Base-by-base conservation (phyloP, 352 stramenopile genomes). In the Phytopythium ostracodes region DNA sequence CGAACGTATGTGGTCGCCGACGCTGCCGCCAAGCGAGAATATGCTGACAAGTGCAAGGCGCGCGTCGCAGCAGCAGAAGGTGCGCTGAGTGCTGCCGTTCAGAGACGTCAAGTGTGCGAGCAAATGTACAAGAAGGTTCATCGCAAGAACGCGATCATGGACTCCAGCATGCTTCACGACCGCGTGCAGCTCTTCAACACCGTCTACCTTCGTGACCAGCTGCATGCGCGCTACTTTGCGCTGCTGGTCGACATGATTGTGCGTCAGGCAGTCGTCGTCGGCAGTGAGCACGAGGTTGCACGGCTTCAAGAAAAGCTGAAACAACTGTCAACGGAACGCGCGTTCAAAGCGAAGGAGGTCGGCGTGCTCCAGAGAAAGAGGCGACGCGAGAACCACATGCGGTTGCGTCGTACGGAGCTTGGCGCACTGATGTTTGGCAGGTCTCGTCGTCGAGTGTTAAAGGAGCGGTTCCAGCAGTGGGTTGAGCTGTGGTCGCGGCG, bases 121-220 rank as follows among this genome's bases (percentile, higher is more conserved):
- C 52, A 72, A 11, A 60, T 56, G 7, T 82, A 81, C 61, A 77
- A 75, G 31, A 76, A 75, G 33, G 63, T 82, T 11, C 78, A 89
- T 56, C 73, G 75, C 6, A 25, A 70, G 5, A 91, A 84, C 40
- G 63, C 69, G 0, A 87, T 70, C 0, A 91, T 91, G 64, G 84
- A 92, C 47, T 93, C 82, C 0, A 71, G 75, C 33, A 81, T 93
- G 0, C 65, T 93, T 1, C 84, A 93, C 44, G 77, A 72, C 12
- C 75, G 84, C 1, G 68, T 82, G 0, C 84, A 93, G 66, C 73
- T 76, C 0, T 93, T 93, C 60, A 66, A 68, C 14, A 93, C 82
- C 0, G 14, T 52, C 5, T 93, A 91, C 47, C 51, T 92, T 15
- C 66, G 77, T 2, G 77, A 84, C 35, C 73, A 81, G 27, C 62